phyloP scores from a whole-genome alignment of 805 yeast species.

The Suhomyces sp. region DNA sequence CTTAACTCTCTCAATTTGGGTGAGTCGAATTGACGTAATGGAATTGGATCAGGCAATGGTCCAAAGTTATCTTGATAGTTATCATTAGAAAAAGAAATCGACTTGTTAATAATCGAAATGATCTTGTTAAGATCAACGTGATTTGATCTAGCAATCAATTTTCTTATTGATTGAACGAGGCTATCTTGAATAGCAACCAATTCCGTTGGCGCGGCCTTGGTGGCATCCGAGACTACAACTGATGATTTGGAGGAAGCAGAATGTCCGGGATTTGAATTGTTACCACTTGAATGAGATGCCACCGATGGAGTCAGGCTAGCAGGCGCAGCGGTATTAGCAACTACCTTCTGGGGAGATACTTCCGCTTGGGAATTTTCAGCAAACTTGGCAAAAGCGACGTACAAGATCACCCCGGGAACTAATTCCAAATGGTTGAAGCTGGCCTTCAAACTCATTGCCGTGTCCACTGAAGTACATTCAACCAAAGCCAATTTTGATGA shows the following conservation, averaged over 20 bases:
- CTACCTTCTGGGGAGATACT: not conserved
- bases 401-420: conserved; percentile 71
- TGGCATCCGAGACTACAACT: conserved; percentile 6
- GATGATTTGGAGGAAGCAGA: conserved; percentile 3
- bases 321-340: conserved; percentile 1
- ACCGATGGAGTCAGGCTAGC: not conserved
- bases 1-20: conserved; percentile 86
- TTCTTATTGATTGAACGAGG: conserved; percentile 18
- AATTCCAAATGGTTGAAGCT: conserved; percentile 80
- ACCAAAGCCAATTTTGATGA: conserved; percentile 45
- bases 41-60: conserved; percentile 71
- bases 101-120: conserved; percentile 42
- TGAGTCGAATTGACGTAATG: conserved; percentile 76
- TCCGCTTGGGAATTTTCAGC: conserved; percentile 23
- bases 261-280: conserved; percentile 1
- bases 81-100: conserved; percentile 38
- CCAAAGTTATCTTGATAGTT: conserved; percentile 60
- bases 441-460: conserved; percentile 78
- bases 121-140: conserved; percentile 38
- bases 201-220: conserved; percentile 21
- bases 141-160: conserved; percentile 17
- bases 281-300: conserved; percentile 1
- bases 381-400: conserved; percentile 83
- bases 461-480: conserved; percentile 68
- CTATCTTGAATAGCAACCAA: conserved; percentile 22